Evolutionary conservation across 2,329 filamentous ascomycete genomes (phyloP).

Genomic region (Acephala macrosclerotiorum): DNA sequence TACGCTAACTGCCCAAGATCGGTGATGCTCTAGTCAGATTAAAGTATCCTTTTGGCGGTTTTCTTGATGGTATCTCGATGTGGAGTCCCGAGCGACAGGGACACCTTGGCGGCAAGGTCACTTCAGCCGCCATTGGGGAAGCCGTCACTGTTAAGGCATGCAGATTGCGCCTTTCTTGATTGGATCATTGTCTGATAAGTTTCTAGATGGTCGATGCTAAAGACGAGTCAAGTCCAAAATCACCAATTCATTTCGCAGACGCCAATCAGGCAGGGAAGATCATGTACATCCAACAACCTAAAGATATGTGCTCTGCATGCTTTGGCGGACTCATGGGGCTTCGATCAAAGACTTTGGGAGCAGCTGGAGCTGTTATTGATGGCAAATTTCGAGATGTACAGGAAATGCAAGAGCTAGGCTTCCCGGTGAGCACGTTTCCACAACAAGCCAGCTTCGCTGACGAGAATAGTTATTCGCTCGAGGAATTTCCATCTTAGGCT

Average conservation of each 20-base stretch:
- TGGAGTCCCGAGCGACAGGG: slow-evolving; percentile 5
- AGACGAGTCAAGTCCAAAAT: background rate
- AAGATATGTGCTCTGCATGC: slow-evolving; percentile 44
- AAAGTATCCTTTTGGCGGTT: slow-evolving; percentile 44
- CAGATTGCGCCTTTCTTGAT: background rate
- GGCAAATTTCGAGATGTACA: slow-evolving; percentile 48
- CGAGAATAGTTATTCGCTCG: background rate
- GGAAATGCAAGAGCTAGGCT: slow-evolving; percentile 43
- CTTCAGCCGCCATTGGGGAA: background rate
- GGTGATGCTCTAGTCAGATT: slow-evolving; percentile 47
- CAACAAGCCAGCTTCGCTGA: background rate
- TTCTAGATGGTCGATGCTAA: slow-evolving; percentile 1
- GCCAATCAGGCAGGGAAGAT: slow-evolving; percentile 44
- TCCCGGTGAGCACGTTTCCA: slow-evolving; percentile 9
- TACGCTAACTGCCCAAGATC: background rate
- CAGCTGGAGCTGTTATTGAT: slow-evolving; percentile 48
- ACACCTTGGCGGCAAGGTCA: background rate
- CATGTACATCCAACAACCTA: slow-evolving; percentile 48
- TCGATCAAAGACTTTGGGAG: slow-evolving; percentile 45
- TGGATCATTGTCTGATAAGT: background rate
- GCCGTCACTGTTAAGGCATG: background rate
- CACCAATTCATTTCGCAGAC: slow-evolving; percentile 38
- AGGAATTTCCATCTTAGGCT: background rate
- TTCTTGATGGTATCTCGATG: slow-evolving; percentile 42
- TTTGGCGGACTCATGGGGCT: slow-evolving; percentile 51